Evolutionary conservation across 225 moss, liverwort and hornwort genomes (phyloP), one percentile per base, ranked within the genome.

Genomic region (Lunularia cruciata): DNA sequence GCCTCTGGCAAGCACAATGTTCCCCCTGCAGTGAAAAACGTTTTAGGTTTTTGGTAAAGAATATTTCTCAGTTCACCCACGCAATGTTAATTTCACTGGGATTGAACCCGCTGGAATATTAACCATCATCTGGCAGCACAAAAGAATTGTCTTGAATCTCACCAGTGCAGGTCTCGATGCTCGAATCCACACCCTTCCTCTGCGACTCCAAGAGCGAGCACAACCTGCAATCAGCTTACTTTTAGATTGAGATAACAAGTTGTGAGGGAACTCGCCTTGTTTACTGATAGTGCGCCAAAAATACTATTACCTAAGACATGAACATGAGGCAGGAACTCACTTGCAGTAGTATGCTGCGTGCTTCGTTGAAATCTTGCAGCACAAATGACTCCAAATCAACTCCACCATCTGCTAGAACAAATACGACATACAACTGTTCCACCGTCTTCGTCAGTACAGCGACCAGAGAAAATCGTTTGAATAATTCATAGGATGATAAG

Each of bases 151-250:
- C 13, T 20, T 27, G 40, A 48, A 12, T 27, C 60, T 36, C 70
- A 91, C 98, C 98, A 98, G 79, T 98, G 98, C 69, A 98, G 84
- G 77, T 98, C 98, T 69, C 98, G 87, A 68, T 98, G 98, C 83
- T 98, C 98, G 79, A 98, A 98, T 36, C 90, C 85, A 77, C 93
- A 98, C 52, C 75, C 88, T 60, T 83, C 87, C 77, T 98, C 98
- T 56, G 89, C 98, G 46, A 93, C 83, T 68, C 83, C 98, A 18
- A 98, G 78, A 49, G 98, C 85, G 54, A 98, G 78, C 53, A 91
- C 84, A 74, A 88, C 78, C 98, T 98, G 82, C 84, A 75, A 4
- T 23, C 13, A 0, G n/a, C n/a, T n/a, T n/a, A n/a, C n/a, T n/a
- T n/a, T 31, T 57, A 64, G 10, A 36, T 46, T 31, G 33, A 23